Evolutionary conservation across 176 grass and related monocot species (phyloP).

Genomic region (Eleusine indica): DNA sequence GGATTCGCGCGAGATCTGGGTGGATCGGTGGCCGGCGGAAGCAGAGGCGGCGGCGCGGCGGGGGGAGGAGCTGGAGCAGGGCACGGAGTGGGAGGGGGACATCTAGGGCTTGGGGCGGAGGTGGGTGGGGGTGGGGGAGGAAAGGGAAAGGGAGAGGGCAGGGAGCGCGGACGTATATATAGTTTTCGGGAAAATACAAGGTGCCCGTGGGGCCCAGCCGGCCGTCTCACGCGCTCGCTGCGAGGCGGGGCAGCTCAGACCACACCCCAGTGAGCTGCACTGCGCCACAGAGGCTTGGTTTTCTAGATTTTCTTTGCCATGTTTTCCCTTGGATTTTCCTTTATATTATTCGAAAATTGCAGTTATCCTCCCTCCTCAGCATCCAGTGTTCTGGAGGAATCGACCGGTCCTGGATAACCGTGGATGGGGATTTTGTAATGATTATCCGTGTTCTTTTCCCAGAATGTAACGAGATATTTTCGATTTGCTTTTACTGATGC

Average conservation of each 20-base stretch:
- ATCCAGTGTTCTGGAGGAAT: neutral
- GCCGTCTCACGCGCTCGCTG: slow-evolving; percentile 45
- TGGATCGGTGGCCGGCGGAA: neutral
- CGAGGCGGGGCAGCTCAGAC: slow-evolving; percentile 10
- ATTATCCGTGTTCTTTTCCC: no score
- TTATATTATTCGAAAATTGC: neutral
- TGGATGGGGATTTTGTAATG: neutral
- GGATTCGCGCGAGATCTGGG: slow-evolving; percentile 49
- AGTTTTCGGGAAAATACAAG: slow-evolving; percentile 98
- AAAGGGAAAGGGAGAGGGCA: slow-evolving; percentile 49
- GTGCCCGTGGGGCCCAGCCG: slow-evolving; percentile 13
- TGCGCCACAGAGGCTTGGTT: neutral
- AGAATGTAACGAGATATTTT: neutral
- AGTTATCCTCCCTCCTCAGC: no score
- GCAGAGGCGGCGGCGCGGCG: slow-evolving; percentile 18
- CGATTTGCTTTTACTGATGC: neutral
- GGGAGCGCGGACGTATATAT: slow-evolving; percentile 77
- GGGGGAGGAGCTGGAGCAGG: neutral
- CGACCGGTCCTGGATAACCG: slow-evolving; percentile 28
- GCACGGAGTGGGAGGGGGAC: slow-evolving; percentile 38
- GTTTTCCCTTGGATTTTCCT: neutral
- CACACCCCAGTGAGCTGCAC: neutral
- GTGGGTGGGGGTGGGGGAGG: slow-evolving; percentile 51
- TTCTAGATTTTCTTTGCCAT: neutral
- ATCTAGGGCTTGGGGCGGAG: slow-evolving; percentile 57